phyloP scores from a whole-genome alignment of 768 basidiomycete genomes.

The Candolleomyces efflorescens region DNA sequence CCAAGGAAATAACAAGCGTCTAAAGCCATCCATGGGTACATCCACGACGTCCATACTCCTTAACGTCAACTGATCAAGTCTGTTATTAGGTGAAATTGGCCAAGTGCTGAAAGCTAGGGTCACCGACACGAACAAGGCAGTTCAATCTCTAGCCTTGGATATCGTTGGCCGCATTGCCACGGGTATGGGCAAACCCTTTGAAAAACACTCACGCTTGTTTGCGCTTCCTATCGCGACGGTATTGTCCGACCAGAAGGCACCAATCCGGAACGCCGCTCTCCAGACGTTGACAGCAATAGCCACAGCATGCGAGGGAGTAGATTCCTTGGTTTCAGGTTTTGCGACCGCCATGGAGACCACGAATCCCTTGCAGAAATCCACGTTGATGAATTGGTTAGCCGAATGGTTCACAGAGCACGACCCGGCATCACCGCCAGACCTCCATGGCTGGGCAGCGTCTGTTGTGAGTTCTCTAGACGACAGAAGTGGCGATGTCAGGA shows the following conservation, averaged over 20 bases:
- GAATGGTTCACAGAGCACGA: constrained; percentile 74
- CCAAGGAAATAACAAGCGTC: constrained; percentile 85
- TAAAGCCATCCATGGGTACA: constrained; percentile 87
- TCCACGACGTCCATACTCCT: constrained; percentile 4
- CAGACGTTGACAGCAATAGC: constrained; percentile 81
- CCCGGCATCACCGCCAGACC: constrained; percentile 53
- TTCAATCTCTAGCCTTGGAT: constrained; percentile 86
- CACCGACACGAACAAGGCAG: constrained; percentile 90
- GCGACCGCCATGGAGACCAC: constrained; percentile 76
- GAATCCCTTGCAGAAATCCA: constrained; percentile 85
- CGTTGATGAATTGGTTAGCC: constrained; percentile 72
- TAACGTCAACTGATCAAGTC: constrained; percentile 9
- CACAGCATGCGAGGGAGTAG: constrained; percentile 78
- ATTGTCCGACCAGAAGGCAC: constrained; percentile 89
- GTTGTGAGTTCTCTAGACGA: constrained; percentile 85
- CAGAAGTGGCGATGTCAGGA: constrained; percentile 86
- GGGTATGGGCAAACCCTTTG: constrained; percentile 95
- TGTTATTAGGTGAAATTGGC: constrained; percentile 77
- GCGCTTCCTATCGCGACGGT: constrained; percentile 75
- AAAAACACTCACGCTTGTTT: constrained; percentile 80
- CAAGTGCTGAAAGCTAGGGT: constrained; percentile 85
- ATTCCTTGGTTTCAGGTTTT: constrained; percentile 75
- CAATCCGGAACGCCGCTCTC: constrained; percentile 73
- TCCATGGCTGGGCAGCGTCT: constrained; percentile 61
- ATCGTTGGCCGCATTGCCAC: constrained; percentile 85